phyloP scores from a whole-genome alignment of 495 filamentous ascomycete genomes.

The Terfezia claveryi region DNA sequence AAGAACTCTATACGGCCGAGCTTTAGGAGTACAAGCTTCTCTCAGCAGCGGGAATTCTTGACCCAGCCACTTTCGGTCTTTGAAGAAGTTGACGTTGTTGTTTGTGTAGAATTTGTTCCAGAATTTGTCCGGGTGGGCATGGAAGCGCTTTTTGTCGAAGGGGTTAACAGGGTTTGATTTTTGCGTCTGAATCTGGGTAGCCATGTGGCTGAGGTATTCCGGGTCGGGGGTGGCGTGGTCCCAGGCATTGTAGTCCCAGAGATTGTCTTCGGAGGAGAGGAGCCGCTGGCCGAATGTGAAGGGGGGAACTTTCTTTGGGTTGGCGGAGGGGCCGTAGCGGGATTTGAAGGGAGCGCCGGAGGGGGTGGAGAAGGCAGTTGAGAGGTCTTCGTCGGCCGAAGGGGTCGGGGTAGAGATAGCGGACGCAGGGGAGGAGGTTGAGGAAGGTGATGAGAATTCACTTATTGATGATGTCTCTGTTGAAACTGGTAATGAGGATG shows the following conservation, averaged over 20 bases:
- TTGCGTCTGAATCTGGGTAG: conserved; percentile 62
- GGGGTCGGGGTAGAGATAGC: conserved; percentile 2
- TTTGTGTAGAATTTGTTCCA: conserved; percentile 95
- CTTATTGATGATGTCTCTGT: no score
- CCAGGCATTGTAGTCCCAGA: conserved; percentile 95
- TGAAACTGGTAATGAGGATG: no score
- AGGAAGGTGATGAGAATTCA: neutral
- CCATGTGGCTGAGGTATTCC: conserved; percentile 57
- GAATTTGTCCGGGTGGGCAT: conserved; percentile 67
- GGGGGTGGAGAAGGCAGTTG: conserved; percentile 1
- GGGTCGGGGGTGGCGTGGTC: conserved; percentile 84
- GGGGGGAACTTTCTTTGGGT: conserved; percentile 65
- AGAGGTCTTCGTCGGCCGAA: conserved; percentile 1
- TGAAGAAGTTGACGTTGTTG: conserved; percentile 93
- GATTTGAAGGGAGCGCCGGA: neutral
- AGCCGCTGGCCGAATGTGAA: conserved; percentile 87
- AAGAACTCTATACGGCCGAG: conserved; percentile 34
- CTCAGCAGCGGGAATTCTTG: conserved; percentile 77
- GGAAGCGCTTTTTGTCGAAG: conserved; percentile 69
- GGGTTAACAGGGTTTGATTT: conserved; percentile 61
- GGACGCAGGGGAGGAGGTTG: conserved; percentile 5
- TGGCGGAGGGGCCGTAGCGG: conserved; percentile 19
- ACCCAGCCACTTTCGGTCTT: conserved; percentile 85
- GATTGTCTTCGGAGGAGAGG: conserved; percentile 58
- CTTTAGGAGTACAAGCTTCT: neutral